A percentile compares a stretch with the other conserved stretches of the same genome.
Conservation (phyloP, 1,284 basidiomycete genomes). For the Kwoniella shivajii region DNA sequence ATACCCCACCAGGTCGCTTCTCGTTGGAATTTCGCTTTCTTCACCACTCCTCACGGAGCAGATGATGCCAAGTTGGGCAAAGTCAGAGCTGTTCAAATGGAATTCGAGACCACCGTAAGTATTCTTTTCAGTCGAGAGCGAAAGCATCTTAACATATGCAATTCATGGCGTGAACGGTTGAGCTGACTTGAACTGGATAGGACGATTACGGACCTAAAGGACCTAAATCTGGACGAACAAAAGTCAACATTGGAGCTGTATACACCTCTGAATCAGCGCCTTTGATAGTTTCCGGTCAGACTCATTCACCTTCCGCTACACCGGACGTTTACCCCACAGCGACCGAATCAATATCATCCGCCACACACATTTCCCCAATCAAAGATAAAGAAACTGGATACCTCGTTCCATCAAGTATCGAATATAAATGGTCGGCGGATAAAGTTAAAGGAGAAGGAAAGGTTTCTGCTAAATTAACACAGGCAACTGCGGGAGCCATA, state of each 20-base stretch:
- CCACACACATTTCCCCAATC: conserved; percentile 66
- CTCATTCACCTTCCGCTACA: conserved; percentile 67
- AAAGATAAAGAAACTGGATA: conserved; percentile 79
- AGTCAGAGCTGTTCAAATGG: conserved; percentile 90
- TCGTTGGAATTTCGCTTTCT: conserved; percentile 95
- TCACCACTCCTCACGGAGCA: conserved; percentile 63
- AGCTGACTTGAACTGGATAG: conserved; percentile 17
- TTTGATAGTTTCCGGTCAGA: conserved; percentile 57
- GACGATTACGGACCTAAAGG: conserved; percentile 73
- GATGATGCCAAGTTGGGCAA: conserved; percentile 65
- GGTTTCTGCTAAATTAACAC: conserved; percentile 62
- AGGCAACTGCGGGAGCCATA: conserved; percentile 63
- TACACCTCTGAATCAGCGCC: conserved; percentile 31
- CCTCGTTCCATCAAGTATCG: conserved; percentile 68
- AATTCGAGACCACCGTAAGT: conserved; percentile 77
- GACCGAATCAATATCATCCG: conserved; percentile 69
- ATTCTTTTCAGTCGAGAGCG: neutral
- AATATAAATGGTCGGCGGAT: conserved; percentile 80
- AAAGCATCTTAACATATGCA: neutral
- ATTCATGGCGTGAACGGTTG: neutral
- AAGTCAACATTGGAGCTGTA: conserved; percentile 74
- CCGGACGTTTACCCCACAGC: conserved; percentile 18
- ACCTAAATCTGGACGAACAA: conserved; percentile 73
- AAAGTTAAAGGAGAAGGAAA: conserved; percentile 56
- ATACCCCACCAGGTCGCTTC: conserved; percentile 64